These are phyloP conservation scores for Geranium incanum DNA, from an alignment of 441 rosid genomes.

Conservation along the genomic window DNA sequence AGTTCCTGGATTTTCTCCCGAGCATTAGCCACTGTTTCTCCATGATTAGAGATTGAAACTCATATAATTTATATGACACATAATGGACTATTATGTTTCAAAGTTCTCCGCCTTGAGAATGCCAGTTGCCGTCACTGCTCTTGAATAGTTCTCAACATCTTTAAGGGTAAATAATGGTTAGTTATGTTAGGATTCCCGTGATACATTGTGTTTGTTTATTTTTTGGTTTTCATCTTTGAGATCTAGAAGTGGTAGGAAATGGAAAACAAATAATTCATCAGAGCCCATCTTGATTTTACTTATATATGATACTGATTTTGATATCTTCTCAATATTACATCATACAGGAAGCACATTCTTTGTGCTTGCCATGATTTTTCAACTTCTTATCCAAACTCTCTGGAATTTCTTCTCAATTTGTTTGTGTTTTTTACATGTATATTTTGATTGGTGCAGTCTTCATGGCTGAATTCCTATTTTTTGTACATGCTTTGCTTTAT, in stretches of 20 bases:
- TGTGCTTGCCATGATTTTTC: neutral
- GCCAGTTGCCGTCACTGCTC: neutral
- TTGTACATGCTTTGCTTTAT: neutral
- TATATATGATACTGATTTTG: neutral
- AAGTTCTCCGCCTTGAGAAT: neutral
- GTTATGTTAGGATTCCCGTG: neutral
- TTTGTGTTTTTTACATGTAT: neutral
- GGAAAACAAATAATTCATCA: neutral
- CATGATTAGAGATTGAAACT: conserved; percentile 8
- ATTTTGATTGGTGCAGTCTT: neutral
- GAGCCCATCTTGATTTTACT: neutral
- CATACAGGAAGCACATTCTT: neutral
- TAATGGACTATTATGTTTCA: neutral
- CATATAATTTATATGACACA: neutral
- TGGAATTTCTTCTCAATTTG: neutral
- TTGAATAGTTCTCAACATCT: neutral
- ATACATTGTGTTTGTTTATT: neutral
- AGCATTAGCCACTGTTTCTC: neutral
- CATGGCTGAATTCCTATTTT: neutral
- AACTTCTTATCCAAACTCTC: neutral
- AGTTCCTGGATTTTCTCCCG: neutral
- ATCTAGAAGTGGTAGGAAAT: conserved; percentile 5
- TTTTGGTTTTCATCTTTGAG: neutral
- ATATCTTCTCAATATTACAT: neutral
- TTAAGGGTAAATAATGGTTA: neutral